Evolutionary conservation across 2,329 filamentous ascomycete species (phyloP), one percentile per base, ranked within the genome.

Genomic region (Alternaria longipes): DNA sequence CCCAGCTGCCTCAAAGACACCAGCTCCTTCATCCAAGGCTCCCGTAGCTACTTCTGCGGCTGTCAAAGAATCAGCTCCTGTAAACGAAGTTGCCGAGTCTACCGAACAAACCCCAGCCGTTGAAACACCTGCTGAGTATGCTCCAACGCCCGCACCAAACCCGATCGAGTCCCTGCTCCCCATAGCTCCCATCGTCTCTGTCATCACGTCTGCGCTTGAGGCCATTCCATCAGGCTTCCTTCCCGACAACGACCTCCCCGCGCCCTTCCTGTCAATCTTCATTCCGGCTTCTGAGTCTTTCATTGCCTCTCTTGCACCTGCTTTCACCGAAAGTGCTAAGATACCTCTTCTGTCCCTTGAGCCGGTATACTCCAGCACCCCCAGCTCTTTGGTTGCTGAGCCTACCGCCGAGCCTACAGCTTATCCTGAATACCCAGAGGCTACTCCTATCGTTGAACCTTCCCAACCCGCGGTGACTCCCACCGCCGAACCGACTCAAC

Each of bases 231-330:
- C 59, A 44, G n/a, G 56, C 14, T 40, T 56, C n/a, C 52, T 58
- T 14, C 61, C 59, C 8, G 60, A 63, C 22, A 47, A 56, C 9
- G 66, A 66, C 36, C 54, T 56, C 28, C 66, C 68, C 8, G 59
- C 54, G 22, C 66, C 68, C 11, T 68, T 61, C 11, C 51, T 62
- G 20, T 65, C 67, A 3, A 50, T 66, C 22, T 46, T 53, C 9
- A 41, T 69, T 8, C 68, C 66, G 8, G 64, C 56, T 4, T 62
- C 62, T 3, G 59, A 66, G 53, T 65, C 63, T 0, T 70, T 70
- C 62, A 56, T 62, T 28, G 46, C 66, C 11, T 60, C 50, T 28
- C 9, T 62, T 6, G 67, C 69, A 9, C 69, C 67, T 51, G 69
- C 66, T 11, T 71, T 71, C 56, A 68, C 61, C 5, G 56, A 65